These are phyloP conservation scores for Meyerozyma carpophila DNA, from an alignment of 1,139 yeast species.

Conservation along the genomic window DNA sequence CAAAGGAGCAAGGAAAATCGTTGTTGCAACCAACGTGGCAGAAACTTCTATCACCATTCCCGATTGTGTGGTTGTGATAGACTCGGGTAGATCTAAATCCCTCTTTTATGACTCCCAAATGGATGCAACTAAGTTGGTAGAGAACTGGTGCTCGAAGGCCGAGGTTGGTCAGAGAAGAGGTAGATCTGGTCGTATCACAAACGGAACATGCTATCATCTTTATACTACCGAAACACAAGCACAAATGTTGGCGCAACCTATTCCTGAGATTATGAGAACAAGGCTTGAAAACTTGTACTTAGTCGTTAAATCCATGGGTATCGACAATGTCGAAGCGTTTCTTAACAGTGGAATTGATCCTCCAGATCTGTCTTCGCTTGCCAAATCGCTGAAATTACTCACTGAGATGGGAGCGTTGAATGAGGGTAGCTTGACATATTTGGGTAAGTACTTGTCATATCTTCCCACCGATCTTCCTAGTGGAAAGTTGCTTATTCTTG, in stretches of 20 bases:
- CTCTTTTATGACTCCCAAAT: slow-evolving; percentile 63
- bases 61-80: slow-evolving; percentile 89
- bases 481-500: slow-evolving; percentile 75
- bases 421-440: slow-evolving; percentile 56
- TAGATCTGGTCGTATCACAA: slow-evolving; percentile 94
- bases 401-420: slow-evolving; percentile 69
- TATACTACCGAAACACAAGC: slow-evolving; percentile 60
- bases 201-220: slow-evolving; percentile 77
- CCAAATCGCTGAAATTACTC: slow-evolving; percentile 57
- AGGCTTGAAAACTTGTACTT: slow-evolving; percentile 78
- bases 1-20: slow-evolving; percentile 59
- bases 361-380: slow-evolving; percentile 57
- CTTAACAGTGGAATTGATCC: slow-evolving; percentile 76
- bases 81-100: slow-evolving; percentile 79
- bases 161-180: slow-evolving; percentile 94
- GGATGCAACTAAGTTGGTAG: slow-evolving; percentile 68
- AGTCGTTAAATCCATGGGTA: slow-evolving; percentile 85
- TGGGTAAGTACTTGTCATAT: slow-evolving; percentile 77
- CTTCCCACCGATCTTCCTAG: slow-evolving; percentile 84
- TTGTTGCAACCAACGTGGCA: slow-evolving; percentile 87
- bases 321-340: slow-evolving; percentile 63
- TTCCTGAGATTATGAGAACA: slow-evolving; percentile 84
- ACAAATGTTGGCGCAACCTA: slow-evolving; percentile 63
- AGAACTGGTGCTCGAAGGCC: slow-evolving; percentile 85
- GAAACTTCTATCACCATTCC: slow-evolving; percentile 90